Base-by-base conservation (phyloP, 1,139 yeast species). In the Geotrichum armillariae region DNA sequence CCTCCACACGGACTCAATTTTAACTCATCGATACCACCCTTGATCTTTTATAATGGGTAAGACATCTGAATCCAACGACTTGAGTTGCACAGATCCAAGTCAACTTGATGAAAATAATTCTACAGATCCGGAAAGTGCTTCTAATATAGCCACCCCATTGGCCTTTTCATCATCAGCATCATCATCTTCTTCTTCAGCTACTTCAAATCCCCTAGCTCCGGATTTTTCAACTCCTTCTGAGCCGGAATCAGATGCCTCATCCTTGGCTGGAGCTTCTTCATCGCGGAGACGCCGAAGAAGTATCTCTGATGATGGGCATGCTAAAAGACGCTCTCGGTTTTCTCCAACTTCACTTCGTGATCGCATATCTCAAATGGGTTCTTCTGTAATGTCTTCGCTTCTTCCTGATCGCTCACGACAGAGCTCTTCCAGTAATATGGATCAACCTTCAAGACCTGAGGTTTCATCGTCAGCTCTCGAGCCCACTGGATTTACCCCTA, bases 301-400 rank as follows among this genome's bases (percentile, higher is more conserved):
- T 36, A 22, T 21, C n/a, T 29, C 43, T 17, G 43, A 40, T 11
- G 43, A 29, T 6, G 14, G 43, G 16, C 27, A 27, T 17, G 4
- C 35, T 11, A 47, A 43, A 22, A 36, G 45, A 29, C 46, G 21
- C 17, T 40, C 43, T 29, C 43, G 43, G 25, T 40, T 40, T 20
- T 40, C 50, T 7, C 45, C 39, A 4, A n/a, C 46, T 3, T 41
- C 50, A 20, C 35, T 40, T 17, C 35, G 50, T 5, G 43, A 47
- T 23, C 50, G 50, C 39, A 41, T 47, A 42, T 22, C 44, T 17
- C 50, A 47, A 47, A 47, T 47, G 50, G 50, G 50, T 31, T 41
- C 50, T 12, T 47, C 50, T 22, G 50, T 47, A 27, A 47, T 47
- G 46, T 47, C 50, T 4, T 47, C 50, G 4, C 36, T 47, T 22